Conservation (phyloP, 1,284 basidiomycete species). For the Volvariella volvacea region DNA sequence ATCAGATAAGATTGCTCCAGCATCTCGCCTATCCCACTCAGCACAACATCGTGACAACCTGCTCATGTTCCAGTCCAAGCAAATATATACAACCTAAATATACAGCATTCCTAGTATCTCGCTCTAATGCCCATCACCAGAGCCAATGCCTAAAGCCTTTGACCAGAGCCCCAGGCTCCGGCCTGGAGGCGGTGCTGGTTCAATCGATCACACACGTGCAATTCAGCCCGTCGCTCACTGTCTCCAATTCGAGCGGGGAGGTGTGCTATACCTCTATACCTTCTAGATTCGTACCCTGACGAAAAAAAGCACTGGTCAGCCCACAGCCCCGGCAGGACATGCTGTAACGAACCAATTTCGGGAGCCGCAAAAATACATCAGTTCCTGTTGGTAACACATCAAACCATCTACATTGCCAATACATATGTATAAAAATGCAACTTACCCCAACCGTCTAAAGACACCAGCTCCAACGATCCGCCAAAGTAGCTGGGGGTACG, state of each 20-base stretch:
- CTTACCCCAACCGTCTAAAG: constrained; percentile 78
- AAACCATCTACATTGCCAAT: constrained; percentile 5
- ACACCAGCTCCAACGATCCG: constrained; percentile 75
- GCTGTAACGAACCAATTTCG: constrained; percentile 59
- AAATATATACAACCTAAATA: too few relatives aligned
- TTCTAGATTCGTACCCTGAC: constrained; percentile 76
- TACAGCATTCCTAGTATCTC: too few relatives aligned
- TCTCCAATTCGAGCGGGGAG: too few relatives aligned
- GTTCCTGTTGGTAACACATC: constrained; percentile 50
- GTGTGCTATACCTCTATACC: constrained; percentile 62
- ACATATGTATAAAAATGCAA: constrained; percentile 6
- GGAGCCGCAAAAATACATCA: constrained; percentile 75
- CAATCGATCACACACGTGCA: too few relatives aligned
- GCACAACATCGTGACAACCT: too few relatives aligned
- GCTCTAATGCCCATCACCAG: too few relatives aligned
- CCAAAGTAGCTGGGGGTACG: constrained; percentile 57
- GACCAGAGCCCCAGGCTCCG: too few relatives aligned
- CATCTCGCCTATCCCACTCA: too few relatives aligned
- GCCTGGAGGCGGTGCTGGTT: not conserved
- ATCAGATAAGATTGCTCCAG: not conserved
- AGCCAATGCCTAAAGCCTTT: too few relatives aligned
- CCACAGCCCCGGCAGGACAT: not conserved
- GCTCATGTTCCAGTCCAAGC: too few relatives aligned
- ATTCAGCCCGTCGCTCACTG: too few relatives aligned
- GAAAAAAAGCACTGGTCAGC: not conserved